Base-by-base conservation (phyloP, 2,329 filamentous ascomycete species). In the Bimuria novae-zelandiae region DNA sequence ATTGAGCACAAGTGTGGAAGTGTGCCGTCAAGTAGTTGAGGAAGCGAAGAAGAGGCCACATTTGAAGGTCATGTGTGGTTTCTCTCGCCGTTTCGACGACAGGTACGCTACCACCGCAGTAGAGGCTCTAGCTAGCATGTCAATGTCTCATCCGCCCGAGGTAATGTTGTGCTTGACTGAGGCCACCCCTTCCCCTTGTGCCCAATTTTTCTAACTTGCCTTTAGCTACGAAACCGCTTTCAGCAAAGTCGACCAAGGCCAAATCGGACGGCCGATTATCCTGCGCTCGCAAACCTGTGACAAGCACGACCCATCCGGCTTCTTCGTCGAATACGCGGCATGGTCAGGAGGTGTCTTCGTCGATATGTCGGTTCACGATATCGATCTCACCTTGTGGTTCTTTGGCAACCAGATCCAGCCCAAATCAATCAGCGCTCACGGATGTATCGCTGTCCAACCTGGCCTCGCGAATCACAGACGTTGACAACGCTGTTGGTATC, bases 71-170 rank as follows among this genome's bases (percentile, higher is more conserved):
- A 78, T 79, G 75, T 70, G 67, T 30, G 77, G 74, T 19, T 79
- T 78, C 65, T 77, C 74, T 1, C 68, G 77, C 3, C 71, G 77
- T 3, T 79, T 79, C 52, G 77, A 80, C 51, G 75, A 69, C 25
- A 74, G 70, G 29, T 80, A 79, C 59, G 30, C 10, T 12, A n/a
- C 30, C n/a, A n/a, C n/a, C n/a, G n/a, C n/a, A n/a, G n/a, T n/a
- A n/a, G n/a, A n/a, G n/a, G n/a, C n/a, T n/a, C n/a, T n/a, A n/a
- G n/a, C n/a, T n/a, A n/a, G n/a, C n/a, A n/a, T n/a, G n/a, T n/a
- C n/a, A n/a, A n/a, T n/a, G n/a, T n/a, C n/a, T n/a, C n/a, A n/a
- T n/a, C n/a, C n/a, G n/a, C n/a, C n/a, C n/a, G n/a, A n/a, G n/a
- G n/a, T n/a, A n/a, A n/a, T n/a, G n/a, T n/a, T n/a, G n/a, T n/a